Conservation (phyloP, 257 asterid genomes). For the Forsythia viridissima region DNA sequence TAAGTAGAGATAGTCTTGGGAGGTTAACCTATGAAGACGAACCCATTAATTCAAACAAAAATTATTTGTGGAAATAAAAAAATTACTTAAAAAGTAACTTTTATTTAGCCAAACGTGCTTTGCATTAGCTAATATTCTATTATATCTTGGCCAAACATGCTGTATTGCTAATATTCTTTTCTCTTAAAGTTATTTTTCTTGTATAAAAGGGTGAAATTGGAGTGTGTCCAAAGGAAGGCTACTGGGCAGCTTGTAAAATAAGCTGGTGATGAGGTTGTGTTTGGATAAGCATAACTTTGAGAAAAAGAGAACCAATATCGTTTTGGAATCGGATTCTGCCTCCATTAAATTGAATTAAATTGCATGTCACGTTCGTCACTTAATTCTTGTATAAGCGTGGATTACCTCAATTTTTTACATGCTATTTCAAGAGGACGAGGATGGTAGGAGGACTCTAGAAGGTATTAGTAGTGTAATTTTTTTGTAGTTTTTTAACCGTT, state of each 20-base stretch:
- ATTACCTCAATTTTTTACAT: no score
- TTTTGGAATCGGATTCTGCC: constrained; percentile 3
- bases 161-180: background rate
- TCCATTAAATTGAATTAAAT: background rate
- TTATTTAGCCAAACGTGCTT: background rate
- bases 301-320: background rate
- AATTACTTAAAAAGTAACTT: background rate
- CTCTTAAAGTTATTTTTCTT: background rate
- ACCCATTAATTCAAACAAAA: no score
- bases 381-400: no score
- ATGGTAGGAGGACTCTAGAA: no score
- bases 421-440: no score
- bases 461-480: no score
- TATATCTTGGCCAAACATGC: background rate
- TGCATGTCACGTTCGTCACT: no score
- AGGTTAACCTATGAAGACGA: no score
- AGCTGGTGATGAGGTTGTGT: background rate
- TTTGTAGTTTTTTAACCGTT: no score
- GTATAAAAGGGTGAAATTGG: background rate
- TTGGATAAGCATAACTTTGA: background rate
- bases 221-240: background rate
- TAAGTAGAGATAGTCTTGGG: background rate
- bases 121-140: no score
- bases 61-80: background rate
- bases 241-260: background rate